These are phyloP conservation scores for Penicillium robsamsonii DNA, from an alignment of 495 filamentous ascomycete species.

Conservation along the genomic window DNA sequence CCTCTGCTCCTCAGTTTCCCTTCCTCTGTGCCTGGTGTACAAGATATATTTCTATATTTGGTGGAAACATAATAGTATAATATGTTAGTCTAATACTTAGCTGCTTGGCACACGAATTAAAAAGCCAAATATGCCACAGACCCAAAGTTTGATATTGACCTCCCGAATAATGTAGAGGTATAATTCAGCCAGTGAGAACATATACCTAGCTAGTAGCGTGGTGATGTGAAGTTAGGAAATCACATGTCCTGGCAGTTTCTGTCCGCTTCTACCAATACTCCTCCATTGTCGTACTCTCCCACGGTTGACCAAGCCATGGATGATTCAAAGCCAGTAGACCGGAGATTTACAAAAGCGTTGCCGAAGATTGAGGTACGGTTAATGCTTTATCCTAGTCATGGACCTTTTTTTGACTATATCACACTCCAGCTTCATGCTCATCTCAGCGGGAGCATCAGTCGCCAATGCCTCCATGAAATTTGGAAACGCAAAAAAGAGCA, in stretches of 20 bases:
- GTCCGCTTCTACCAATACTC: not conserved
- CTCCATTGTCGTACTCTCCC: not conserved
- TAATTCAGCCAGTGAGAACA: too few species aligned
- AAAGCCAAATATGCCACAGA: too few species aligned
- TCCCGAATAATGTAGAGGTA: too few species aligned
- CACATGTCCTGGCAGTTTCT: not conserved
- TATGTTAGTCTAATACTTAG: too few species aligned
- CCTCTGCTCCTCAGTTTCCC: too few species aligned
- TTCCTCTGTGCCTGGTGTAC: too few species aligned
- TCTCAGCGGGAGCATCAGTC: conserved; percentile 77
- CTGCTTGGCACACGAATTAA: too few species aligned
- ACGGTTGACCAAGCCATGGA: conserved; percentile 21
- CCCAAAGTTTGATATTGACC: too few species aligned
- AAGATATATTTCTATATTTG: too few species aligned
- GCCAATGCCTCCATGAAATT: conserved; percentile 70
- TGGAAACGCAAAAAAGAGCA: conserved; percentile 59
- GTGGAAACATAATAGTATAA: too few species aligned
- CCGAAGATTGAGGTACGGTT: conserved; percentile 43
- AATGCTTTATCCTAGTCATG: too few species aligned
- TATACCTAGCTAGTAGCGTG: too few species aligned
- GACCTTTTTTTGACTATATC: not conserved
- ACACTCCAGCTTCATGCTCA: conserved; percentile 72
- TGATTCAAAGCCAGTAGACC: conserved; percentile 29
- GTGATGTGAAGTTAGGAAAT: not conserved
- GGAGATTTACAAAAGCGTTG: conserved; percentile 32